Evolutionary conservation across 1,284 basidiomycete species (phyloP).

Genomic region (Ganoderma sp.): DNA sequence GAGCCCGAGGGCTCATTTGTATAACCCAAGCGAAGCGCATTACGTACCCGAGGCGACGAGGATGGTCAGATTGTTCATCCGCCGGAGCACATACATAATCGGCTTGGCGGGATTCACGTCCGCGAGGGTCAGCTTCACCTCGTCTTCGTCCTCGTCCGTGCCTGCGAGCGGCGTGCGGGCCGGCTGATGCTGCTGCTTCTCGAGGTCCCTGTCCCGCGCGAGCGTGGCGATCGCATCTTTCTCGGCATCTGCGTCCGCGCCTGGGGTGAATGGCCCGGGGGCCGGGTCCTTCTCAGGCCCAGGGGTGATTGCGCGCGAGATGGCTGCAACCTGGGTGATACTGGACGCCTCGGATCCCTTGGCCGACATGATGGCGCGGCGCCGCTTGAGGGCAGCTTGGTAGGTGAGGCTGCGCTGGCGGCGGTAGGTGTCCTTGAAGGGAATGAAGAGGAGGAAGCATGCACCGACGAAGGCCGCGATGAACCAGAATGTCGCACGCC

Average conservation of each 20-base stretch:
- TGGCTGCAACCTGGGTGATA: constrained; percentile 30
- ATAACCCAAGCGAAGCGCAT: not conserved
- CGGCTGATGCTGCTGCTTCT: constrained; percentile 27
- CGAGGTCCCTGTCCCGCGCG: constrained; percentile 23
- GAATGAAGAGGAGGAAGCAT: constrained; percentile 64
- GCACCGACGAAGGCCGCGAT: constrained; percentile 67
- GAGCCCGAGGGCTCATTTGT: not conserved
- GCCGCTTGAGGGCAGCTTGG: constrained; percentile 58
- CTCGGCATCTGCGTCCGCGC: not conserved
- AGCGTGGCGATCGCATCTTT: constrained; percentile 22
- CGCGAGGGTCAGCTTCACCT: constrained; percentile 62
- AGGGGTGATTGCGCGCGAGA: constrained; percentile 21
- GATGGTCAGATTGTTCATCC: constrained; percentile 71
- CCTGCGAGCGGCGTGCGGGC: not conserved
- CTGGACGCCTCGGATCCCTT: constrained; percentile 29
- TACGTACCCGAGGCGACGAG: constrained; percentile 71
- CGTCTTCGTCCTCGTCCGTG: constrained; percentile 31
- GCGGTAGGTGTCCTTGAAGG: constrained; percentile 85
- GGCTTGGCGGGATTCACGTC: constrained; percentile 80
- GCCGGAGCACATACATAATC: constrained; percentile 60
- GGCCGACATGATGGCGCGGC: constrained; percentile 33
- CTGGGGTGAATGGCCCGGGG: not conserved
- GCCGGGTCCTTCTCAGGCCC: not conserved
- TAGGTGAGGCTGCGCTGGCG: constrained; percentile 80
- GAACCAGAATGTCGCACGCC: constrained; percentile 86